Evolutionary conservation across 192 early-diverging fungal genomes (phyloP).

Genomic region (Geosiphon pyriformis): DNA sequence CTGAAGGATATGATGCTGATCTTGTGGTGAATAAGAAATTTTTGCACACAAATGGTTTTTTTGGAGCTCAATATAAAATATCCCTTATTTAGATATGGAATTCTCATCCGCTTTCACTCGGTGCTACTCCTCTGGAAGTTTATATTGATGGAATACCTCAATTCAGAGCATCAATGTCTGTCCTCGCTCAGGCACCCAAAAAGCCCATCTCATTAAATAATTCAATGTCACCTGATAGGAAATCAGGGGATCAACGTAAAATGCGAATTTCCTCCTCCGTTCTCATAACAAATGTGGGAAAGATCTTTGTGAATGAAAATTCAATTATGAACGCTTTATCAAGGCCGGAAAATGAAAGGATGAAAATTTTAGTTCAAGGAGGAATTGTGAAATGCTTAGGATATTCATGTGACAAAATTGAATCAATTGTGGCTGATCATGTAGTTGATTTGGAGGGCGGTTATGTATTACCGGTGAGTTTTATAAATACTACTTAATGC

Average conservation of each 20-base stretch:
- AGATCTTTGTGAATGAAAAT: conserved; percentile 25
- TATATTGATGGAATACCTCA: conserved; percentile 66
- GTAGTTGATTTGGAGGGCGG: conserved; percentile 52
- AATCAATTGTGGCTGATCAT: conserved; percentile 4
- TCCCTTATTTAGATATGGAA: conserved; percentile 53
- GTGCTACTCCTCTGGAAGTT: conserved; percentile 69
- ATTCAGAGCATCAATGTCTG: conserved; percentile 33
- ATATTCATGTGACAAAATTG: conserved; percentile 23
- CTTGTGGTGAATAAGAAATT: conserved; percentile 39
- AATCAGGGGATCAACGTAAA: conserved; percentile 29
- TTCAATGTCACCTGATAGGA: conserved; percentile 22
- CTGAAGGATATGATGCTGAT: conserved; percentile 71
- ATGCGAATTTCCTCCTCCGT: conserved; percentile 28
- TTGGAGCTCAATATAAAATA: neutral
- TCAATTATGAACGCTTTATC: conserved; percentile 2
- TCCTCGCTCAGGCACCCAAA: neutral
- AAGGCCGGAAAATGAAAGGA: conserved; percentile 19
- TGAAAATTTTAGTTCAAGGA: conserved; percentile 26
- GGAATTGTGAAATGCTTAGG: conserved; percentile 33
- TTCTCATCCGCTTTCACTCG: conserved; percentile 58
- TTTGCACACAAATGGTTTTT: neutral
- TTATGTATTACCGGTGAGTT: conserved; percentile 51
- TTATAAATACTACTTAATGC: neutral
- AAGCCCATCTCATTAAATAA: conserved; percentile 18
- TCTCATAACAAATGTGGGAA: conserved; percentile 40